Percentiles rank a stretch among this genome's conserved stretches.
These are phyloP conservation scores for Nitzschia putrida DNA, from an alignment of 108 stramenopile genomes.

Conservation along the genomic window DNA sequence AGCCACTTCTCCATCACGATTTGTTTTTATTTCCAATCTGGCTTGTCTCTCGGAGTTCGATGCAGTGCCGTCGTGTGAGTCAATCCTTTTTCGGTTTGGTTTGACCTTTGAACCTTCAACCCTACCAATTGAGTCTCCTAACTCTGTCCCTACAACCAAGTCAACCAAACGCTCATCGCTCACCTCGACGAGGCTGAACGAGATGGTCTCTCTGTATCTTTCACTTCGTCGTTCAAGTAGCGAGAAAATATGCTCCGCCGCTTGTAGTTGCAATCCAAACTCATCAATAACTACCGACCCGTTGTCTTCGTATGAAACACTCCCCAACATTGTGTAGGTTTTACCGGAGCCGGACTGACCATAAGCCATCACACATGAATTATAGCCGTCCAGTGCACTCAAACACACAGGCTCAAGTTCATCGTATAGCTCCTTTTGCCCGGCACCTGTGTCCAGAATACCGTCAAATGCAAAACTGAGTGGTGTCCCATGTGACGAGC, in stretches of 20 bases:
- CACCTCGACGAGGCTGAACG: constrained; percentile 74
- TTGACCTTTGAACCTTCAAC: constrained; percentile 30
- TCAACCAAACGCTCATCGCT: constrained; percentile 75
- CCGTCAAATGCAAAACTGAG: constrained; percentile 89
- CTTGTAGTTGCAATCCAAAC: constrained; percentile 69
- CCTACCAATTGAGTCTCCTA: constrained; percentile 64
- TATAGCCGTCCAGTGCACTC: constrained; percentile 93
- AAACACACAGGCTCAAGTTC: constrained; percentile 89
- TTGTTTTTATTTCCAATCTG: constrained; percentile 80
- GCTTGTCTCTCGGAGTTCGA: constrained; percentile 19
- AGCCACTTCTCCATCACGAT: constrained; percentile 82
- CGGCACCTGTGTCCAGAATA: constrained; percentile 70
- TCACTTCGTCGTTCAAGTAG: constrained; percentile 66
- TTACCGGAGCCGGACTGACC: constrained; percentile 93
- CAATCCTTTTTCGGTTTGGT: not conserved
- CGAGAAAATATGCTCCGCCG: constrained; percentile 66
- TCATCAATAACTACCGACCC: constrained; percentile 37
- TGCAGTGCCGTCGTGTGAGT: constrained; percentile 7
- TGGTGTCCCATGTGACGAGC: constrained; percentile 20
- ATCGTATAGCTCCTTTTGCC: constrained; percentile 84
- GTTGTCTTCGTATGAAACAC: constrained; percentile 24
- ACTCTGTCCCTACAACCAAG: constrained; percentile 63
- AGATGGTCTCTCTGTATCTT: constrained; percentile 69
- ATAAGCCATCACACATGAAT: constrained; percentile 92
- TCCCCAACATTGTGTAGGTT: constrained; percentile 90